Evolutionary conservation across 2,329 filamentous ascomycete species (phyloP), one percentile per base, ranked within the genome.

Genomic region (Amphichorda felina): DNA sequence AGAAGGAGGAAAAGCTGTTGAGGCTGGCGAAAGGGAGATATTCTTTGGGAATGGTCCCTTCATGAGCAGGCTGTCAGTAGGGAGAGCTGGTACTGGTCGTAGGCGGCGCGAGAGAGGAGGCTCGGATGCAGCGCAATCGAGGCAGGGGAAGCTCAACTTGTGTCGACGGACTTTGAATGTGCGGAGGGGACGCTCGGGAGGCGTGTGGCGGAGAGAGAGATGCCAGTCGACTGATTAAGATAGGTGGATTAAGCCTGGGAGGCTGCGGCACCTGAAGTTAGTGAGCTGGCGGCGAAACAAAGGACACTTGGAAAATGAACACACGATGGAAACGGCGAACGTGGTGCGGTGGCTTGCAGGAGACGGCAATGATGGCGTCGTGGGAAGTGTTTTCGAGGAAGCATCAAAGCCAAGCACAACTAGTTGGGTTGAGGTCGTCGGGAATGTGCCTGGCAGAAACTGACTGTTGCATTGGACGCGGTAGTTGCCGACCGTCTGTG

Each of bases 1-100:
- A 21, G 9, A 13, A 27, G n/a, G n/a, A 21, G 22, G 46, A 38
- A 29, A 42, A 24, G 25, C 16, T 45, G 43, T 41, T 41, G 44
- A 42, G 44, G 26, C 35, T 32, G 29, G 10, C 21, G 32, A 10
- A 30, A 29, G 31, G 34, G 21, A 32, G 37, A 35, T 35, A 16
- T 10, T 28, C 3, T 15, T 15, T 28, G 16, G 14, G n/a, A 28
- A 35, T 13, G 22, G 14, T 35, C 33, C 33, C 33, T 27, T 27
- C 33, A 35, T 35, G 33, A 10, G 31, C 13, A 22, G 6, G 9
- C 24, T 4, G 11, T 33, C 31, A 25, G 15, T n/a, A n/a, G 31
- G 13, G 11, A 32, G 30, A 27, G 33, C 22, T 28, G 8, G n/a
- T 24, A 16, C 31, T 25, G 21, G 25, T 25, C 22, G 33, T 25